A percentile compares a stretch with the other conserved stretches of the same genome.
These are phyloP conservation scores for Alternaria infectoria DNA, from an alignment of 2,329 filamentous ascomycete species.

Conservation along the genomic window DNA sequence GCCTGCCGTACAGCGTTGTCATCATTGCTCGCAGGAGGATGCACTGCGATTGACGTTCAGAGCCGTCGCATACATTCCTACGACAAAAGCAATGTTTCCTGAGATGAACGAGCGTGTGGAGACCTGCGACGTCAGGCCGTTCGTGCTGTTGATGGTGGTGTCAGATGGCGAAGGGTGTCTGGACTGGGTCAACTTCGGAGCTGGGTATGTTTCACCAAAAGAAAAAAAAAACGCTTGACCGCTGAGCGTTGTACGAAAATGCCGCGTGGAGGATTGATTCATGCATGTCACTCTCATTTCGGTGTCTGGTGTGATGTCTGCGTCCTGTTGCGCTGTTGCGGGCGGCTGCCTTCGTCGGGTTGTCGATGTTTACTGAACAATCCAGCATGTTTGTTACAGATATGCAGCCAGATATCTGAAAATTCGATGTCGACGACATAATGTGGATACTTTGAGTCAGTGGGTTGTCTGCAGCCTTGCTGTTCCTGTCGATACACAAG, in stretches of 20 bases:
- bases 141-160: neutral
- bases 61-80: neutral
- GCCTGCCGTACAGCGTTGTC: neutral
- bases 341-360: neutral
- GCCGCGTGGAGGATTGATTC: neutral
- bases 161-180: neutral
- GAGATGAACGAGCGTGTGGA: neutral
- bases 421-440: neutral
- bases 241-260: neutral
- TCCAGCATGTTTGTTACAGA: neutral
- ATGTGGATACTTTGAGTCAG: neutral
- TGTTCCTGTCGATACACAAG: neutral
- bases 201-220: neutral
- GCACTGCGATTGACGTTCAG: neutral
- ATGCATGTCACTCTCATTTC: conserved; percentile 1
- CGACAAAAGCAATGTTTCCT: neutral
- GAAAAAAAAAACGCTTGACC: neutral
- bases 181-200: neutral
- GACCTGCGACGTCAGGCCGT: neutral
- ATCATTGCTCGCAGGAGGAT: neutral
- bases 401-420: neutral
- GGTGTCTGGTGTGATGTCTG: neutral
- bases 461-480: neutral
- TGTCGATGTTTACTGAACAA: neutral
- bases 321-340: neutral